A percentile compares a stretch with the other conserved stretches of the same genome.
Conservation (phyloP, 2,329 filamentous ascomycete species). For the Fusarium algeriense region DNA sequence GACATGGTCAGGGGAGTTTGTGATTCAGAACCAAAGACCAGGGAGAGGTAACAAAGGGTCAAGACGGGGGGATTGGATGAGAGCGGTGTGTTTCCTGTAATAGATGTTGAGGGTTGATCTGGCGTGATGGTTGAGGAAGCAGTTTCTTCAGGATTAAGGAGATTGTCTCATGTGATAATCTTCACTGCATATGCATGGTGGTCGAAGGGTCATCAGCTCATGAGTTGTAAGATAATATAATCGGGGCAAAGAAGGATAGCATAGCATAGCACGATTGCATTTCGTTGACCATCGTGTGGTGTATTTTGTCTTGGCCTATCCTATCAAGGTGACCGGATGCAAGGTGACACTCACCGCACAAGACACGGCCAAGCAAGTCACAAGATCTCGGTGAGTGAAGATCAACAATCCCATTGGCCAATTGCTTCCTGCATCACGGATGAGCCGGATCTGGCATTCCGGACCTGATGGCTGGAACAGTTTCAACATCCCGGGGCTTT, state of each 20-base stretch:
- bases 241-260: background rate
- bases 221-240: slow-evolving; percentile 15
- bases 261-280: slow-evolving; percentile 7
- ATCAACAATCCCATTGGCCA: slow-evolving; percentile 37
- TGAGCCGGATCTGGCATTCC: slow-evolving; percentile 47
- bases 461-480: slow-evolving; percentile 46
- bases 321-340: background rate
- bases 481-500: slow-evolving; percentile 27
- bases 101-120: slow-evolving; percentile 12
- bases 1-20: slow-evolving; percentile 28
- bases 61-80: slow-evolving; percentile 11
- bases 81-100: slow-evolving; percentile 18
- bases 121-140: slow-evolving; percentile 19
- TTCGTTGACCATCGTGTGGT: background rate
- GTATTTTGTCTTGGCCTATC: background rate
- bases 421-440: slow-evolving; percentile 38
- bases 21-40: slow-evolving; percentile 7
- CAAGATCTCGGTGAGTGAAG: slow-evolving; percentile 37
- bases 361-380: slow-evolving; percentile 18
- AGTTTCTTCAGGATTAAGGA: background rate
- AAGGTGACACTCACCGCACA: slow-evolving; percentile 26
- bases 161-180: slow-evolving; percentile 9
- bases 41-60: slow-evolving; percentile 9
- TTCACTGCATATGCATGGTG: slow-evolving; percentile 5
- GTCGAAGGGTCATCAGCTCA: slow-evolving; percentile 9